Conservation (phyloP, 176 grass and related monocot species). For the Coix lacrymajobi region DNA sequence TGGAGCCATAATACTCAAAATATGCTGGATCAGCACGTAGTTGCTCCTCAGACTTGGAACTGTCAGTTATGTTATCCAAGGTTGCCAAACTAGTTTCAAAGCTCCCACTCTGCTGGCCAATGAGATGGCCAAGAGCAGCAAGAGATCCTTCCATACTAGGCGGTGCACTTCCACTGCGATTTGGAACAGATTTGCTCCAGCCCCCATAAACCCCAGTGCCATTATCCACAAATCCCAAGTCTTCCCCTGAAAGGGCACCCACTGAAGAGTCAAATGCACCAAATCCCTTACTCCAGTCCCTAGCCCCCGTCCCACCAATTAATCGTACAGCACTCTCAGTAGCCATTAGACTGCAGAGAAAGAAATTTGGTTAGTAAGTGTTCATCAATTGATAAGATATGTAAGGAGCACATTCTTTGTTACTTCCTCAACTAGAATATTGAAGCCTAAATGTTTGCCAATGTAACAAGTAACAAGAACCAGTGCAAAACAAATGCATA, state of each 20-base stretch:
- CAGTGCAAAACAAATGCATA: neutral
- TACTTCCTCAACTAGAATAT: neutral
- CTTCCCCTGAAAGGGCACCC: constrained; percentile 51
- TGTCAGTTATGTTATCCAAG: constrained; percentile 31
- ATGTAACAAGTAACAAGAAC: constrained; percentile 15
- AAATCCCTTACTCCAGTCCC: constrained; percentile 63
- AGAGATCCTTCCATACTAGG: constrained; percentile 97
- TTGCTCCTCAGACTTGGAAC: constrained; percentile 59
- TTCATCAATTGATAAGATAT: neutral
- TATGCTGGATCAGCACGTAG: constrained; percentile 80
- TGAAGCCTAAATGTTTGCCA: neutral
- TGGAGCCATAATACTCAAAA: constrained; percentile 84
- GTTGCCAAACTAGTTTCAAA: constrained; percentile 47
- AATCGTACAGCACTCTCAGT: constrained; percentile 79
- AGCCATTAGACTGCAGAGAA: constrained; percentile 64
- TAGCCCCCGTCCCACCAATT: constrained; percentile 47
- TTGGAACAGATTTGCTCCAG: constrained; percentile 58
- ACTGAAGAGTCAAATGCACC: constrained; percentile 40
- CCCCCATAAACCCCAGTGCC: constrained; percentile 42
- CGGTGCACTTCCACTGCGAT: constrained; percentile 87
- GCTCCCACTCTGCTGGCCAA: constrained; percentile 34
- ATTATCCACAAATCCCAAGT: constrained; percentile 56
- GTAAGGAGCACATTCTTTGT: neutral
- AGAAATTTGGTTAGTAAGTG: neutral
- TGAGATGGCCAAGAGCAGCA: constrained; percentile 60